Percentiles rank a stretch among this genome's conserved stretches.
These are phyloP conservation scores for Hibiscus tridactylites DNA, from an alignment of 345 rosid genomes.

Conservation along the genomic window DNA sequence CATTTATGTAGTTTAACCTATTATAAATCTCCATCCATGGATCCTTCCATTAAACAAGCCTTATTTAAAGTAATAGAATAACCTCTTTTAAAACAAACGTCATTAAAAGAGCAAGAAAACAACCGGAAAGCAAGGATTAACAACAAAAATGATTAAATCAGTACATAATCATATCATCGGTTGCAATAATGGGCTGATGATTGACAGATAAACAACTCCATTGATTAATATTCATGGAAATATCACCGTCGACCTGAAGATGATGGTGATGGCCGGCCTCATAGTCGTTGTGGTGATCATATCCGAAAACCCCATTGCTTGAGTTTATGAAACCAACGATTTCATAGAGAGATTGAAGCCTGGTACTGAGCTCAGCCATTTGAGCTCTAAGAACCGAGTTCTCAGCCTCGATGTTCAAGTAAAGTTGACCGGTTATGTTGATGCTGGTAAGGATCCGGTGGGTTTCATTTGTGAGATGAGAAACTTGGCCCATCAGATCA, in stretches of 20 bases:
- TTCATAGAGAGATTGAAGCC: slow-evolving; percentile 70
- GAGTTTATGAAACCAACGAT: slow-evolving; percentile 35
- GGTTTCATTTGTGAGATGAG: slow-evolving; percentile 45
- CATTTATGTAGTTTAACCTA: too few relatives aligned
- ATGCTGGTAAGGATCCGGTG: slow-evolving; percentile 45
- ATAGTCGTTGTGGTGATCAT: neutral
- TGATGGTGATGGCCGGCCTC: neutral
- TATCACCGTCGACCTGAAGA: slow-evolving; percentile 1
- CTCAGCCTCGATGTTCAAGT: slow-evolving; percentile 54
- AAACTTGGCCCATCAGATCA: slow-evolving; percentile 50
- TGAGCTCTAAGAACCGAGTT: slow-evolving; percentile 74
- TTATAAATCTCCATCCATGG: neutral
- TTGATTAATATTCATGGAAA: slow-evolving; percentile 21
- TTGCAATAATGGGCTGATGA: slow-evolving; percentile 31
- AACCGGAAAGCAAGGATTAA: neutral
- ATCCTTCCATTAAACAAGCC: neutral
- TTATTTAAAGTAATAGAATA: neutral
- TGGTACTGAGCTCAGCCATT: slow-evolving; percentile 49
- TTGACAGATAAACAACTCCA: slow-evolving; percentile 24
- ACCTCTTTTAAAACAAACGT: neutral
- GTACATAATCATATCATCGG: slow-evolving; percentile 23
- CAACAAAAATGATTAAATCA: neutral
- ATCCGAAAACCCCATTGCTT: slow-evolving; percentile 18
- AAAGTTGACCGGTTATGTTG: slow-evolving; percentile 45
- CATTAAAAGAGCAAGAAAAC: neutral